These are phyloP conservation scores for Parietaria judaica DNA, from an alignment of 306 rosid species.

Conservation along the genomic window DNA sequence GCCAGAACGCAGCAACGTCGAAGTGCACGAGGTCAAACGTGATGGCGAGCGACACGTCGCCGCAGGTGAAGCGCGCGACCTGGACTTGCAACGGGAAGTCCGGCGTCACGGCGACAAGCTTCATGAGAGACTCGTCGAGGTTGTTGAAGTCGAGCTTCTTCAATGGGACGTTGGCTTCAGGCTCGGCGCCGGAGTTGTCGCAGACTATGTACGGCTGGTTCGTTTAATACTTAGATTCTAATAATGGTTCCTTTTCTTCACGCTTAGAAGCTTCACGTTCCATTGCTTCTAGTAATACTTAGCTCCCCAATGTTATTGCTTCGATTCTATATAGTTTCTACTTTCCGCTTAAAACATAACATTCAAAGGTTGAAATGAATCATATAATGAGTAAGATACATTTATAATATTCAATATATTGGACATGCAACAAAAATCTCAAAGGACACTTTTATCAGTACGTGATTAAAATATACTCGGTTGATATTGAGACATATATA, in stretches of 20 bases:
- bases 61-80: conserved; percentile 55
- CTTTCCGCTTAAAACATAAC: no score
- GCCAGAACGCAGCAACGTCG: conserved; percentile 77
- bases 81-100: conserved; percentile 55
- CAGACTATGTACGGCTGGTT: conserved; percentile 68
- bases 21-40: conserved; percentile 85
- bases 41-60: conserved; percentile 63
- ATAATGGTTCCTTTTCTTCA: no score
- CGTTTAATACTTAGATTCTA: conserved; percentile 6
- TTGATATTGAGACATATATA: no score
- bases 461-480: no score
- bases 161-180: conserved; percentile 36
- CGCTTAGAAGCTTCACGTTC: no score
- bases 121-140: conserved; percentile 46
- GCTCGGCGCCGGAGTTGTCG: conserved; percentile 66
- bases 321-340: no score
- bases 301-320: no score
- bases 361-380: no score
- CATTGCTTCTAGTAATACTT: neutral
- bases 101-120: conserved; percentile 44
- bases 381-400: no score
- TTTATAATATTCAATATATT: no score
- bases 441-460: no score
- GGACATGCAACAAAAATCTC: no score
- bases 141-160: conserved; percentile 44